Base-by-base conservation (phyloP, 2,329 filamentous ascomycete species). In the Fusarium sp. region DNA sequence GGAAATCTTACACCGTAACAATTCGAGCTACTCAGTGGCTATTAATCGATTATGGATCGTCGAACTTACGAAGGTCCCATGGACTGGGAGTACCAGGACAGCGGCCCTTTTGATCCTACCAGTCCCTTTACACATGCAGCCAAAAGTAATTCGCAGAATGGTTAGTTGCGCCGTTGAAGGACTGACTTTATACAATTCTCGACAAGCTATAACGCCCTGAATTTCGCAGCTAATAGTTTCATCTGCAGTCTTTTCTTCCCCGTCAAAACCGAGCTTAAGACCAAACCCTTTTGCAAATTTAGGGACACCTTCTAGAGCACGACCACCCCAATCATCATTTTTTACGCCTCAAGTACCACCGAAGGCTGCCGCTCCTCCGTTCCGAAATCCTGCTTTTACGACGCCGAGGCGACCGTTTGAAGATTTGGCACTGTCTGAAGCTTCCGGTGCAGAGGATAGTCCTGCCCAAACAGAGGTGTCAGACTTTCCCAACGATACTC, bases 21-120 rank as follows among this genome's bases (percentile, higher is more conserved):
- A 43, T 65, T 67, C 62, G 47, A 61, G 57, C 57, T 65, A 44
- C n/a, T 49, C 3, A 44, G 25, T 58, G 60, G 48, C 56, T 60
- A 27, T 54, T 25, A 53, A 54, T 44, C 54, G 58, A 69, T 57
- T 71, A 89, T 87, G 84, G 83, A 87, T 57, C 83, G 83, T 70
- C 83, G 89, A 73, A 88, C 85, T 3, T 85, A 82, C 69, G 88
- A 90, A 78, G 83, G 86, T 66, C 88, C 83, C 68, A 91, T 91
- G 89, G 89, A 91, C 73, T 91, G 87, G 86, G 87, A 91, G 76
- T 91, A 88, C 77, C 85, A 90, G 72, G 84, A 82, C 65, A 78
- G 81, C 49, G 87, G 85, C 3, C 88, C 87, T 20, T 78, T 88
- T 65, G 89, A 91, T 78, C 84, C 84, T 20, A 87, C 86, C 12